Evolutionary conservation across 345 rosid genomes (phyloP).

Genomic region (Pistacia vera): DNA sequence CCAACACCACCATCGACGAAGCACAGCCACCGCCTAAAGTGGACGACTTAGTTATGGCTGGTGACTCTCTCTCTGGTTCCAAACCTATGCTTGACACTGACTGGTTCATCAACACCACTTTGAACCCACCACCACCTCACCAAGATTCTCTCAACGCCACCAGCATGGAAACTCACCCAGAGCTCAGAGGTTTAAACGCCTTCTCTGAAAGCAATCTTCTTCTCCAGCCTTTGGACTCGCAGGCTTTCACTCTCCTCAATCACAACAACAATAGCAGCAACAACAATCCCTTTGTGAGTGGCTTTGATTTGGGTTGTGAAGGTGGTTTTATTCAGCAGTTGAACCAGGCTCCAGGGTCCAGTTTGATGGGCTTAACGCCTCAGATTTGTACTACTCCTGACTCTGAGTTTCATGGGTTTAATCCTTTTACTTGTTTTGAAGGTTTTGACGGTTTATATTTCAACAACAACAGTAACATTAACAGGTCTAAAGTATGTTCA

Average conservation of each 20-base stretch:
- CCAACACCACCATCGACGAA: conserved; percentile 25
- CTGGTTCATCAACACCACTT: conserved; percentile 40
- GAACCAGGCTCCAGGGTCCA: conserved; percentile 39
- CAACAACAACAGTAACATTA: conserved; percentile 11
- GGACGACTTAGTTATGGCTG: conserved; percentile 35
- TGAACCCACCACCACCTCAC: conserved; percentile 33
- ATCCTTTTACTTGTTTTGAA: conserved; percentile 39
- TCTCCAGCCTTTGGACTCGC: conserved; percentile 60
- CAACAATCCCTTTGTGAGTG: conserved; percentile 55
- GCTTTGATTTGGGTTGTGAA: conserved; percentile 64
- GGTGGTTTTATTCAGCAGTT: conserved; percentile 45
- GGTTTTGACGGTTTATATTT: conserved; percentile 50
- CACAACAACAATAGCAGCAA: neutral
- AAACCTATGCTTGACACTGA: conserved; percentile 76
- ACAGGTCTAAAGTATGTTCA: conserved; percentile 6
- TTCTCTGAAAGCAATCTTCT: conserved; percentile 42
- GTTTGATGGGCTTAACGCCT: conserved; percentile 42
- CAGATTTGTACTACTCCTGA: conserved; percentile 49
- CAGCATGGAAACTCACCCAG: conserved; percentile 38
- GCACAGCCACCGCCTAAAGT: conserved; percentile 22
- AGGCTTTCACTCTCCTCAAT: conserved; percentile 32
- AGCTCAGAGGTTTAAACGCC: conserved; percentile 46
- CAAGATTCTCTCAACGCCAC: conserved; percentile 41
- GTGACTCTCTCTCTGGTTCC: conserved; percentile 41
- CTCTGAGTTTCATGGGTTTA: conserved; percentile 52